phyloP scores from a whole-genome alignment of 495 filamentous ascomycete species.

The Pseudoneurospora amorphoporcata region DNA sequence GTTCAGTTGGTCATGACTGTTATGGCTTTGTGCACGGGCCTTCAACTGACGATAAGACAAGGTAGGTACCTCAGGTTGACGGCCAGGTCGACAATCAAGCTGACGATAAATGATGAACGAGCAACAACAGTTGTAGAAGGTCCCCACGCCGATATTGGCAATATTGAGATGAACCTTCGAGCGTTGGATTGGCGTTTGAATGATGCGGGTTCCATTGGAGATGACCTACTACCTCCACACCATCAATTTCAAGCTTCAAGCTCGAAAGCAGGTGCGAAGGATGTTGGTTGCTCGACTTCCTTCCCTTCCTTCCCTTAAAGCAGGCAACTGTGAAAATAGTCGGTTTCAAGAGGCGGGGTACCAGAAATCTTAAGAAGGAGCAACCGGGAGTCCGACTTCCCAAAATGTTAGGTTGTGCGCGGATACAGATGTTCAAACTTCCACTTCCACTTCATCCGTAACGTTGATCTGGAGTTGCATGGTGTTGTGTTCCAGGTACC shows the following conservation, averaged over 20 bases:
- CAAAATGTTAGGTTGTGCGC: background rate
- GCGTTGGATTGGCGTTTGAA: background rate
- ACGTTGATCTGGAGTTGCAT: background rate
- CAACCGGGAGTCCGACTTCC: background rate
- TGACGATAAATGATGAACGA: background rate
- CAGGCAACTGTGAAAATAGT: background rate
- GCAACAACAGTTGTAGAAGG: background rate
- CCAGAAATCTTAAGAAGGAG: background rate
- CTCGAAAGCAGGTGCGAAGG: background rate
- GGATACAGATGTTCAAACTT: background rate
- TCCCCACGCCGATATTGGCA: too few relatives aligned
- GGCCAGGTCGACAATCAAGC: background rate
- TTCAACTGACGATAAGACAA: background rate
- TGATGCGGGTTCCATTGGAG: background rate
- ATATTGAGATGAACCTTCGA: background rate
- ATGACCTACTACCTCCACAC: background rate
- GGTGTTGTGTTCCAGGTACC: background rate
- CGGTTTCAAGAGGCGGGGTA: background rate
- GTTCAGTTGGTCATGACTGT: background rate
- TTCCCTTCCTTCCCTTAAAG: background rate
- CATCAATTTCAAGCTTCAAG: background rate
- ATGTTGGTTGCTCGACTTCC: background rate
- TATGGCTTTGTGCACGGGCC: background rate
- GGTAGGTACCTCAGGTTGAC: background rate
- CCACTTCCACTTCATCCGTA: too few relatives aligned